These are phyloP conservation scores for Ceratobasidium sp. DNA, from an alignment of 1,284 basidiomycete genomes.

Conservation along the genomic window DNA sequence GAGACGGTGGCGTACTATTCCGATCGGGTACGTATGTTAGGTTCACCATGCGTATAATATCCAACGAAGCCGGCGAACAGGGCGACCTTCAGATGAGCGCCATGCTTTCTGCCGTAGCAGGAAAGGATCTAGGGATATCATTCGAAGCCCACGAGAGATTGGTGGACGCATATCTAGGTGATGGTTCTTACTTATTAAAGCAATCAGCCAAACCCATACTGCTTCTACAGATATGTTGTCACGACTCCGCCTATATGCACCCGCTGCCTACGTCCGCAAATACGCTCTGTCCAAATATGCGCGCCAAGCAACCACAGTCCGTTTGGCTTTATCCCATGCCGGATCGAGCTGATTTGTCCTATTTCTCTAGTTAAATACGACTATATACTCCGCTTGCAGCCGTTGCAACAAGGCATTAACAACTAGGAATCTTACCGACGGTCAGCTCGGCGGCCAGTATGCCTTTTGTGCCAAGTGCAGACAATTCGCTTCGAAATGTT, in stretches of 20 bases:
- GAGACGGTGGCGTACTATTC: slow-evolving; percentile 66
- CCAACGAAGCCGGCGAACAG: slow-evolving; percentile 51
- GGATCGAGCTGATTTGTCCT: not conserved
- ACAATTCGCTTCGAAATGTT: slow-evolving; percentile 59
- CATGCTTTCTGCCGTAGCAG: slow-evolving; percentile 66
- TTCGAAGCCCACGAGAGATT: slow-evolving; percentile 52
- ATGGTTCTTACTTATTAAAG: slow-evolving; percentile 42
- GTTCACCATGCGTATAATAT: not conserved
- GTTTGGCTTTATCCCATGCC: not conserved
- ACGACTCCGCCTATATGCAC: slow-evolving; percentile 64
- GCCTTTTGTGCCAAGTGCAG: slow-evolving; percentile 64
- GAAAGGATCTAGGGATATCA: slow-evolving; percentile 60
- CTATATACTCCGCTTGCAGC: slow-evolving; percentile 69
- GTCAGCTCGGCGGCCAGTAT: not conserved
- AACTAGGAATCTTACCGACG: not conserved
- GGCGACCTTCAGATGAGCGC: slow-evolving; percentile 80
- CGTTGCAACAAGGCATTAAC: slow-evolving; percentile 64
- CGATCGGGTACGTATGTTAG: slow-evolving; percentile 59
- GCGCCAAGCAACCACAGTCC: slow-evolving; percentile 37
- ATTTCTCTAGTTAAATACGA: slow-evolving; percentile 64
- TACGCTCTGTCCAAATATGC: slow-evolving; percentile 53
- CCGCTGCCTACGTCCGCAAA: slow-evolving; percentile 74
- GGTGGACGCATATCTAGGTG: slow-evolving; percentile 70
- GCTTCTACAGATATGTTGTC: slow-evolving; percentile 62
- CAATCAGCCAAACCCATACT: not conserved